phyloP scores from a whole-genome alignment of 441 rosid genomes.

The Aleurites moluccanus region DNA sequence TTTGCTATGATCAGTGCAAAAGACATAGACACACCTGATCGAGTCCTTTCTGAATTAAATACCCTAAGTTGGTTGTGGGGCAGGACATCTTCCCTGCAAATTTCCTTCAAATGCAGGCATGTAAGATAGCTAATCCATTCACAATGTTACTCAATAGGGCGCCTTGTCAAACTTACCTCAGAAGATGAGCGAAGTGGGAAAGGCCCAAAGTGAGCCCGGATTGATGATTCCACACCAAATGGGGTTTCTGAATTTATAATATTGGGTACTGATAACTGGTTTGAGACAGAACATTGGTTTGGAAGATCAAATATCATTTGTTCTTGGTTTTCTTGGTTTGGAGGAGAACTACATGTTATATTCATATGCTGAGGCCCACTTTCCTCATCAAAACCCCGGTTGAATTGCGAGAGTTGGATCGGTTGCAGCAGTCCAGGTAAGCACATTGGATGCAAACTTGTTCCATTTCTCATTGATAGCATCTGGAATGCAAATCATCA shows the following conservation, averaged over 20 bases:
- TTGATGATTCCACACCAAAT: constrained; percentile 51
- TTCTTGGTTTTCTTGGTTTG: constrained; percentile 36
- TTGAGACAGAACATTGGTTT: constrained; percentile 36
- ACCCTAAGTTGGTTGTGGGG: constrained; percentile 39
- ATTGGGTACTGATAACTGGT: constrained; percentile 35
- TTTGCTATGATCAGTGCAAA: neutral
- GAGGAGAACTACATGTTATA: constrained; percentile 26
- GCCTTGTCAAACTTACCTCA: constrained; percentile 37
- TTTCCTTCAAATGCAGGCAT: constrained; percentile 42
- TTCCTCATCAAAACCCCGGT: constrained; percentile 34
- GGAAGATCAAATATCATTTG: constrained; percentile 35
- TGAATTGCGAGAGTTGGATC: constrained; percentile 44
- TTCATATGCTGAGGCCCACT: constrained; percentile 33
- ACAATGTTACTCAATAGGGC: neutral
- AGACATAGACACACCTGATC: no score
- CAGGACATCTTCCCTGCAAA: constrained; percentile 43
- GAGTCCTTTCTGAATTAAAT: constrained; percentile 33
- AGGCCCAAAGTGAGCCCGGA: constrained; percentile 49
- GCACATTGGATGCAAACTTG: constrained; percentile 59
- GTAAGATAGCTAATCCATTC: constrained; percentile 24
- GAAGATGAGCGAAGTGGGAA: constrained; percentile 43
- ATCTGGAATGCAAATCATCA: constrained; percentile 45
- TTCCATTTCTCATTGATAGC: constrained; percentile 76
- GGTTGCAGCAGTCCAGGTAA: constrained; percentile 57
- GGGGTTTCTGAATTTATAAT: constrained; percentile 43